Conservation (phyloP, 257 asterid species). For the Asclepias syriaca region DNA sequence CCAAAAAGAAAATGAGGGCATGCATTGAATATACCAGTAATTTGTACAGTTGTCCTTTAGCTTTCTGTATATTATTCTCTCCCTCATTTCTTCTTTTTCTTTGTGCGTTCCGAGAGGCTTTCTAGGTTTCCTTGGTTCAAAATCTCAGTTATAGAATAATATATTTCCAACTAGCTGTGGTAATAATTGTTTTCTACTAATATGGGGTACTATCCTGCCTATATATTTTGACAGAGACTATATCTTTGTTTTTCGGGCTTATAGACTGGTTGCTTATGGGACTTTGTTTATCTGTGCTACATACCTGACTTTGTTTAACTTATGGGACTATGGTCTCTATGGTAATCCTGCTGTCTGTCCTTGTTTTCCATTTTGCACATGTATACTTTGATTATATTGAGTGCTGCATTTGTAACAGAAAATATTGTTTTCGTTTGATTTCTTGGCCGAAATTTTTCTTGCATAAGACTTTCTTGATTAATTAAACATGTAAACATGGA, state of each 20-base stretch:
- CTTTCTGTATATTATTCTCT: background rate
- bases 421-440: constrained; percentile 4
- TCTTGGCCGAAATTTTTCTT: background rate
- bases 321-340: background rate
- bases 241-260: background rate
- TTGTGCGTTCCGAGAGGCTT: background rate
- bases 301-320: background rate
- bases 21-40: background rate
- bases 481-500: background rate
- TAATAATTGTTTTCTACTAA: background rate
- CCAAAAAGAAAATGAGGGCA: background rate
- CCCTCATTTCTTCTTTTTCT: background rate
- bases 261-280: background rate
- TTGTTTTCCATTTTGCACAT: background rate
- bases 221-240: background rate
- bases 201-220: background rate
- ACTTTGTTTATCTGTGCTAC: background rate
- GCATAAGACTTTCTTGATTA: background rate
- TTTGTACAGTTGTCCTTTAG: background rate
- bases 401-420: background rate
- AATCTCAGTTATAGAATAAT: background rate
- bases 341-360: constrained; percentile 2
- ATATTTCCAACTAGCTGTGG: background rate
- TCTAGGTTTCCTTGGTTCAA: background rate
- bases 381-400: background rate